phyloP scores from a whole-genome alignment of 352 stramenopile genomes.

The Phytophthora rubi region DNA sequence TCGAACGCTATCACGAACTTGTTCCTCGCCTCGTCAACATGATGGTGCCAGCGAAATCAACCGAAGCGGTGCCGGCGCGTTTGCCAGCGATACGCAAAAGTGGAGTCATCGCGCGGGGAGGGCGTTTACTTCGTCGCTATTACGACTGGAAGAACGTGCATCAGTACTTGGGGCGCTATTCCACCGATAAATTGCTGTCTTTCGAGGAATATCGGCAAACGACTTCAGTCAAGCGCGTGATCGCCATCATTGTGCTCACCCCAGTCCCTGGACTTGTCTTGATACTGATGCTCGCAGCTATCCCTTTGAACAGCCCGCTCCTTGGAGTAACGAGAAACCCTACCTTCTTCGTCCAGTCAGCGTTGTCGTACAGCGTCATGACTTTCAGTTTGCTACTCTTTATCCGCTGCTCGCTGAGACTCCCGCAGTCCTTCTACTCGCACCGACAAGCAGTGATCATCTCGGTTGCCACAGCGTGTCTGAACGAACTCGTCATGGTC shows the following conservation, averaged over 20 bases:
- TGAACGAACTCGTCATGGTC: constrained; percentile 19
- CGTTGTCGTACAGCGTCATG: constrained; percentile 4
- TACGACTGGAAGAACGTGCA: constrained; percentile 39
- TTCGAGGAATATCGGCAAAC: constrained; percentile 25
- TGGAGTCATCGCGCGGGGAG: background rate
- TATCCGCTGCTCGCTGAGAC: constrained; percentile 16
- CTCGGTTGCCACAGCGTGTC: constrained; percentile 4
- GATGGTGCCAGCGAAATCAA: constrained; percentile 1
- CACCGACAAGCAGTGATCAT: constrained; percentile 10
- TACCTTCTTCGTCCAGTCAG: constrained; percentile 17
- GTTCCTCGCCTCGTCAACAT: background rate
- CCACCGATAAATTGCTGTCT: constrained; percentile 32
- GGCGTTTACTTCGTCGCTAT: constrained; percentile 5
- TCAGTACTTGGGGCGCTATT: constrained; percentile 40
- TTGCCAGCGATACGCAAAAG: background rate
- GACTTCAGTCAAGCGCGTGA: constrained; percentile 6
- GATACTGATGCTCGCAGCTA: constrained; percentile 5
- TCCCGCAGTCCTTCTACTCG: constrained; percentile 19
- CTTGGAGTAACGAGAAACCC: background rate
- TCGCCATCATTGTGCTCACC: constrained; percentile 20
- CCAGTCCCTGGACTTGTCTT: constrained; percentile 1
- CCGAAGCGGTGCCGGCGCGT: background rate
- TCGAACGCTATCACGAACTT: background rate
- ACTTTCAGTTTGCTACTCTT: constrained; percentile 13
- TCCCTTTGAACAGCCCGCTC: constrained; percentile 14